These are phyloP conservation scores for Hypoxylon sp. DNA, from an alignment of 2,329 filamentous ascomycete species.

Conservation along the genomic window DNA sequence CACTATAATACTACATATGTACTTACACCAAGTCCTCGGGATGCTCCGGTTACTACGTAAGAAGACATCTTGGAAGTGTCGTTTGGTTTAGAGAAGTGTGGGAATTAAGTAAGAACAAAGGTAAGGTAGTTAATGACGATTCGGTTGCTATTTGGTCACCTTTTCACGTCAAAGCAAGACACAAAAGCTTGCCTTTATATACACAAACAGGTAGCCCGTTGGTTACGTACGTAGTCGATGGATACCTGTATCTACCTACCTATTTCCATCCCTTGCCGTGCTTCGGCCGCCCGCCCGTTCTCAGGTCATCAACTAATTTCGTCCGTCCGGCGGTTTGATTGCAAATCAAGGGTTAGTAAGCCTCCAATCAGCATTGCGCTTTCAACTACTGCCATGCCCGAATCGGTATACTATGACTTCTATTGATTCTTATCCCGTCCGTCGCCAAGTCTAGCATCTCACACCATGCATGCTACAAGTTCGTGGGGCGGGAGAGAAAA, in stretches of 20 bases:
- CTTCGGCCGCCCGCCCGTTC: neutral
- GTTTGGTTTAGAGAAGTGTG: neutral
- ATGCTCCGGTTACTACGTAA: conserved; percentile 35
- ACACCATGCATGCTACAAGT: neutral
- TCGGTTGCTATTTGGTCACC: neutral
- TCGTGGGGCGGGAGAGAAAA: neutral
- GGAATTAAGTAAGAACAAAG: neutral
- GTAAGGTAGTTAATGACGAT: neutral
- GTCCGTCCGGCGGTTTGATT: conserved; percentile 30
- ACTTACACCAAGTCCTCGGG: conserved; percentile 38
- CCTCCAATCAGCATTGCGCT: conserved; percentile 5
- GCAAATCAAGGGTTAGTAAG: conserved; percentile 31
- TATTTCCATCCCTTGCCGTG: neutral
- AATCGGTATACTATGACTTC: neutral
- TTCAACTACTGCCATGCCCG: neutral
- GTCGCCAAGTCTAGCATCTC: neutral
- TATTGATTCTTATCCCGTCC: neutral
- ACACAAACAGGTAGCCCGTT: neutral
- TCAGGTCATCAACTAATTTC: neutral
- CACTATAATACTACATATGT: neutral
- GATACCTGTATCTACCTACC: neutral
- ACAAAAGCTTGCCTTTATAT: neutral
- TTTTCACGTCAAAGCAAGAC: neutral
- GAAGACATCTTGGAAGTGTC: conserved; percentile 31
- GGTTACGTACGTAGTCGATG: neutral